These are phyloP conservation scores for Pestalotiopsis sp. DNA, from an alignment of 2,329 filamentous ascomycete genomes.

Conservation along the genomic window DNA sequence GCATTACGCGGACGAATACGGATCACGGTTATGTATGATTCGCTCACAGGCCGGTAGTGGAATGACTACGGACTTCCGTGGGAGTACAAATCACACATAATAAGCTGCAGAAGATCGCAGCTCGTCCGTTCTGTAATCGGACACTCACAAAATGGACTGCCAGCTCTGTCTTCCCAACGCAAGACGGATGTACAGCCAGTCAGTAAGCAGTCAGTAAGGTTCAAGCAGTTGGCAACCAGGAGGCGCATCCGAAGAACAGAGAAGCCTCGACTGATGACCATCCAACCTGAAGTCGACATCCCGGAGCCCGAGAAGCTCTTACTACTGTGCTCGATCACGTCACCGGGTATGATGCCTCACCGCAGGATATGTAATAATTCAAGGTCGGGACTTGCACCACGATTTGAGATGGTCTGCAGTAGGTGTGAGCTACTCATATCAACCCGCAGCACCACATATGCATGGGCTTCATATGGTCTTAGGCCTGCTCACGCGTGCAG, in stretches of 20 bases:
- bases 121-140: not conserved
- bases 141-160: constrained; percentile 9
- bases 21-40: not conserved
- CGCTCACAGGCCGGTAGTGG: constrained; percentile 5
- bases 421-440: not conserved
- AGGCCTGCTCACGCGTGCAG: not conserved
- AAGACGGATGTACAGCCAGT: not conserved
- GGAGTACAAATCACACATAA: constrained; percentile 15
- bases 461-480: not conserved
- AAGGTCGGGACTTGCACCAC: not conserved
- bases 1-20: not conserved
- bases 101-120: constrained; percentile 25
- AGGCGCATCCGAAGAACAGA: not conserved
- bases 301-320: not conserved
- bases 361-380: not conserved
- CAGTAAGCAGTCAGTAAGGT: not conserved
- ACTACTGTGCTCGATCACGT: not conserved
- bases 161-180: not conserved
- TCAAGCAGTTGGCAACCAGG: too few species aligned
- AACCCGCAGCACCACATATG: not conserved
- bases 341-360: not conserved
- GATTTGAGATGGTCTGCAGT: not conserved
- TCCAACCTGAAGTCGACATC: not conserved
- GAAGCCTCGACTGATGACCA: not conserved
- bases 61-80: constrained; percentile 25